Conservation (phyloP, 129 eudicot genomes). For the Flaveria brownii region DNA sequence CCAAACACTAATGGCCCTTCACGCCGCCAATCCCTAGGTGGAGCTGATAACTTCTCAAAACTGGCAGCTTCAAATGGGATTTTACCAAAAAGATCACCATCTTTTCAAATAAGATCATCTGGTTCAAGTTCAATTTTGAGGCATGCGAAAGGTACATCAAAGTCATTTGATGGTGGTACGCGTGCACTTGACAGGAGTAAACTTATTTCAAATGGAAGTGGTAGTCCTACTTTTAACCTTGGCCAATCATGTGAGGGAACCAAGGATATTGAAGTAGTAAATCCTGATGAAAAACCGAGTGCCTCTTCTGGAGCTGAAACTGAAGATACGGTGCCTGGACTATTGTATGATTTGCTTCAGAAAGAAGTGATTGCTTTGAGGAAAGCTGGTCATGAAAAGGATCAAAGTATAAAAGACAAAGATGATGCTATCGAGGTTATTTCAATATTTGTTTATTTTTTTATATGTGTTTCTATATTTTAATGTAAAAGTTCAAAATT, state of each 20-base stretch:
- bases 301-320: slow-evolving; percentile 53
- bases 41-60: slow-evolving; percentile 80
- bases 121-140: slow-evolving; percentile 63
- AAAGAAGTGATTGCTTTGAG: slow-evolving; percentile 87
- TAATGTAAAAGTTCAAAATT: background rate
- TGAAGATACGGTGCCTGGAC: slow-evolving; percentile 80
- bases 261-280: slow-evolving; percentile 56
- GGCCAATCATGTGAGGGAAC: slow-evolving; percentile 61
- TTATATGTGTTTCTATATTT: background rate
- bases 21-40: slow-evolving; percentile 87
- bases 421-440: slow-evolving; percentile 91
- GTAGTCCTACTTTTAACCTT: slow-evolving; percentile 62
- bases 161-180: slow-evolving; percentile 92
- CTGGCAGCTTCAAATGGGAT: slow-evolving; percentile 66
- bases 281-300: slow-evolving; percentile 58
- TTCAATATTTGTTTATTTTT: background rate
- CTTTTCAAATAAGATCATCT: slow-evolving; percentile 75
- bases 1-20: slow-evolving; percentile 60
- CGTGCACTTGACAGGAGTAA: slow-evolving; percentile 83
- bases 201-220: slow-evolving; percentile 54
- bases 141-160: slow-evolving; percentile 92
- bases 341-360: slow-evolving; percentile 83
- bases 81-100: slow-evolving; percentile 78
- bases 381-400: slow-evolving; percentile 87
- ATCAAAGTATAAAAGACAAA: slow-evolving; percentile 95